These are phyloP conservation scores for Lactarius tabidus DNA, from an alignment of 768 basidiomycete species.

Conservation along the genomic window DNA sequence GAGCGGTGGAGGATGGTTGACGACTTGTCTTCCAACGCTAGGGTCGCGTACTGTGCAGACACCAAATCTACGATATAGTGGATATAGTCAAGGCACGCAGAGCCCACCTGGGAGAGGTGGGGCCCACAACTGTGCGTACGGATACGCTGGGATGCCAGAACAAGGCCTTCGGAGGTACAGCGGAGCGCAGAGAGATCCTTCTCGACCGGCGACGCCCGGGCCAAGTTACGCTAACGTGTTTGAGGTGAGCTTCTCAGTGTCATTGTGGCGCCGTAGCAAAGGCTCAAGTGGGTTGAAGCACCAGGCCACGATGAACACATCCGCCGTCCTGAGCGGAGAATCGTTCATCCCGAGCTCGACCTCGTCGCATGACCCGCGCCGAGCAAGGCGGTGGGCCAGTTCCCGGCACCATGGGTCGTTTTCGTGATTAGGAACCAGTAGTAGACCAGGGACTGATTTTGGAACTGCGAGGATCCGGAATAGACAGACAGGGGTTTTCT, in stretches of 20 bases:
- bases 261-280: background rate
- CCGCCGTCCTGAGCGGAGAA: constrained; percentile 23
- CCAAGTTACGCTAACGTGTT: constrained; percentile 21
- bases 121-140: constrained; percentile 20
- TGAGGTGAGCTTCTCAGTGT: constrained; percentile 22
- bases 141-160: constrained; percentile 19
- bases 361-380: constrained; percentile 21
- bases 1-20: background rate
- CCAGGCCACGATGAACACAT: constrained; percentile 18
- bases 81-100: constrained; percentile 19
- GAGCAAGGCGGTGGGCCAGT: constrained; percentile 14
- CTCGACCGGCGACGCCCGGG: constrained; percentile 23
- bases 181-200: constrained; percentile 21
- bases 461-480: background rate
- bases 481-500: constrained; percentile 6
- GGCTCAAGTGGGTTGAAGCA: background rate
- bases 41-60: constrained; percentile 20
- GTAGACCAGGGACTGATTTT: background rate
- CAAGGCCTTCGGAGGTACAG: constrained; percentile 24
- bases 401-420: constrained; percentile 22
- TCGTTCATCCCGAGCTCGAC: constrained; percentile 8
- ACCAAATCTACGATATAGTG: constrained; percentile 14
- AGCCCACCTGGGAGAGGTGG: constrained; percentile 19
- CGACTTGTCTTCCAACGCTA: background rate
- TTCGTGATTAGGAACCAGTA: constrained; percentile 14